These are phyloP conservation scores for Tolypocladium tundrense DNA, from an alignment of 2,329 filamentous ascomycete genomes.

Conservation along the genomic window DNA sequence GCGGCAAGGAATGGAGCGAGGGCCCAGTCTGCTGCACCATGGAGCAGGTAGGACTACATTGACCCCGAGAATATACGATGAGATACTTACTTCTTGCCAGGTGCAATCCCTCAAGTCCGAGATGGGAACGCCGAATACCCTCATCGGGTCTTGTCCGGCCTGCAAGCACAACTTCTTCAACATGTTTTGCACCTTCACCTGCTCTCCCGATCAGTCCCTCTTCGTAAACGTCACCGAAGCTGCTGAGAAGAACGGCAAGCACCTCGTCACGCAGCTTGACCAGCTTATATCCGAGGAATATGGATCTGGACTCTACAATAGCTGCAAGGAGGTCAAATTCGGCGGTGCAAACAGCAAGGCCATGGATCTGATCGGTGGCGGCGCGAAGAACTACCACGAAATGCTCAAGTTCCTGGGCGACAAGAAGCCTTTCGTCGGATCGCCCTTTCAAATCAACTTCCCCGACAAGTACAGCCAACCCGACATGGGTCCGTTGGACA, in stretches of 20 bases:
- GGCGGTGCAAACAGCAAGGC: constrained; percentile 87
- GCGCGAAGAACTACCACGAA: constrained; percentile 78
- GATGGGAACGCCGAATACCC: constrained; percentile 73
- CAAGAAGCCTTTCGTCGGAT: constrained; percentile 74
- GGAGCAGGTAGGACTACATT: constrained; percentile 50
- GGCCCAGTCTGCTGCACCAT: constrained; percentile 76
- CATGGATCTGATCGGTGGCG: constrained; percentile 92
- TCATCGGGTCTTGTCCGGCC: constrained; percentile 88
- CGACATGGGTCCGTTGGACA: constrained; percentile 61
- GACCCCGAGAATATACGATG: too few relatives aligned
- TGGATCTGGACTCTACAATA: constrained; percentile 82
- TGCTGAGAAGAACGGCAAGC: constrained; percentile 46
- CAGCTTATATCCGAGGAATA: constrained; percentile 80
- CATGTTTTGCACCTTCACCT: constrained; percentile 95
- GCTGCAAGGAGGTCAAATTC: constrained; percentile 98
- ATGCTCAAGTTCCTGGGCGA: constrained; percentile 89
- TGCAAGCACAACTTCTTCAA: constrained; percentile 99
- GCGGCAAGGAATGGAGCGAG: constrained; percentile 76
- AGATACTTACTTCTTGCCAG: constrained; percentile 27
- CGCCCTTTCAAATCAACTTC: constrained; percentile 97
- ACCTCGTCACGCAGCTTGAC: constrained; percentile 77
- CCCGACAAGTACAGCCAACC: constrained; percentile 52
- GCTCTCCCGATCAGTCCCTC: constrained; percentile 89
- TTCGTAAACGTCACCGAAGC: constrained; percentile 88
- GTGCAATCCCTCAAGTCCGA: constrained; percentile 73